Conservation (phyloP, 2,329 filamentous ascomycete genomes). For the Fusarium staphyleae region DNA sequence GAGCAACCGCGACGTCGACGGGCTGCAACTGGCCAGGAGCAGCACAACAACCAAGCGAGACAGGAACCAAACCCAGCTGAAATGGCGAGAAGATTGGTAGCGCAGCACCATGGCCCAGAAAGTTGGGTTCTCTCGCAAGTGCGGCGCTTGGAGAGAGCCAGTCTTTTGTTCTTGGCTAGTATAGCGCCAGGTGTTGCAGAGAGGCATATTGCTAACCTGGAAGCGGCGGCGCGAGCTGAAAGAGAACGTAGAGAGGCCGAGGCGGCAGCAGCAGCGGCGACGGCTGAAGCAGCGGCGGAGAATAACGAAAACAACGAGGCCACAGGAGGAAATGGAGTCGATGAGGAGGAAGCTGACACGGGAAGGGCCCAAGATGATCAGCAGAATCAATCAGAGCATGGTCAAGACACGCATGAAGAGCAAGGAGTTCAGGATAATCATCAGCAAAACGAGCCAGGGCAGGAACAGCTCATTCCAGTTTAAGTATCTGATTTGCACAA, state of each 20-base stretch:
- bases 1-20: slow-evolving; percentile 48
- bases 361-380: slow-evolving; percentile 12
- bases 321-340: slow-evolving; percentile 10
- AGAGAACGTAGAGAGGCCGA: slow-evolving; percentile 52
- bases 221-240: slow-evolving; percentile 59
- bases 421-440: slow-evolving; percentile 19
- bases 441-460: slow-evolving; percentile 19
- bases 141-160: slow-evolving; percentile 64
- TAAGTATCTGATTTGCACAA: slow-evolving; percentile 6
- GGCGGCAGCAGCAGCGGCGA: slow-evolving; percentile 46
- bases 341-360: slow-evolving; percentile 9
- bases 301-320: slow-evolving; percentile 34
- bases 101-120: slow-evolving; percentile 42
- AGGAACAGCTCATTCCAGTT: slow-evolving; percentile 36
- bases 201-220: slow-evolving; percentile 66
- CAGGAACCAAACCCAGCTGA: slow-evolving; percentile 55
- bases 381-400: slow-evolving; percentile 28
- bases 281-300: slow-evolving; percentile 37
- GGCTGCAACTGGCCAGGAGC: slow-evolving; percentile 30
- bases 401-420: slow-evolving; percentile 10
- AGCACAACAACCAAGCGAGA: slow-evolving; percentile 34
- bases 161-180: slow-evolving; percentile 70
- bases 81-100: slow-evolving; percentile 62
- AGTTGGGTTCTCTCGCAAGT: slow-evolving; percentile 51
- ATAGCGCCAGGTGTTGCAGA: slow-evolving; percentile 71